Evolutionary conservation across 148 eudicot species (phyloP).

Genomic region (Talinum fruticosum): DNA sequence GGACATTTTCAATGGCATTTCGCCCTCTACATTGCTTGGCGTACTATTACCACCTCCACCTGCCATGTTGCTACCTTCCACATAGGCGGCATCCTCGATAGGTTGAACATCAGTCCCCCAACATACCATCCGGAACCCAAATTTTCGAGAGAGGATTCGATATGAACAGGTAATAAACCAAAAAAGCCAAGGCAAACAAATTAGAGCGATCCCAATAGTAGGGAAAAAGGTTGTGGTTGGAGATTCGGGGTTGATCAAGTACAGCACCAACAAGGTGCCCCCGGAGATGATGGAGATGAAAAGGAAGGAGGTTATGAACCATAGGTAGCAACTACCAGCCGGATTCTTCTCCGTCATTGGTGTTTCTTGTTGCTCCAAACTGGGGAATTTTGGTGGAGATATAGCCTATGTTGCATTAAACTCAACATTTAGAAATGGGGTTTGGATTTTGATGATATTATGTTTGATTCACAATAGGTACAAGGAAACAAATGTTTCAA

Average conservation of each 20-base stretch:
- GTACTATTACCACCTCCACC: neutral
- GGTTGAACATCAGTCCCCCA: conserved; percentile 24
- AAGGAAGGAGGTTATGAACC: conserved; percentile 27
- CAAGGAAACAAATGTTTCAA: neutral
- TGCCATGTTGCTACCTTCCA: neutral
- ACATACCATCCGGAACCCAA: conserved; percentile 44
- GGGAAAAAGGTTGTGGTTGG: conserved; percentile 33
- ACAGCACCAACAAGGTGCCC: conserved; percentile 34
- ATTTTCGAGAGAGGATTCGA: conserved; percentile 33
- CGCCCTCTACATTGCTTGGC: conserved; percentile 19
- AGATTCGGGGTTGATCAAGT: conserved; percentile 28
- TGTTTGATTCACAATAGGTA: conserved; percentile 12
- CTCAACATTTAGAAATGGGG: neutral
- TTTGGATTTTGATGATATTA: neutral
- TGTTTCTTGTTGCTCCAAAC: conserved; percentile 4
- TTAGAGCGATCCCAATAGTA: conserved; percentile 23
- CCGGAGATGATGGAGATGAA: conserved; percentile 33
- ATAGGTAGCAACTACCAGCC: conserved; percentile 30
- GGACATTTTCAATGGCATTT: conserved; percentile 30
- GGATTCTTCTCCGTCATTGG: conserved; percentile 17
- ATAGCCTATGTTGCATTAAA: conserved; percentile 11
- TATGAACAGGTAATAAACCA: conserved; percentile 36
- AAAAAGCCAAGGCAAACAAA: conserved; percentile 47
- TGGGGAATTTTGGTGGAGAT: neutral
- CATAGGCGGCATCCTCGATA: neutral